Evolutionary conservation across 2,329 filamentous ascomycete species (phyloP), one percentile per base, ranked within the genome.

Genomic region (Xylariaceae sp.): DNA sequence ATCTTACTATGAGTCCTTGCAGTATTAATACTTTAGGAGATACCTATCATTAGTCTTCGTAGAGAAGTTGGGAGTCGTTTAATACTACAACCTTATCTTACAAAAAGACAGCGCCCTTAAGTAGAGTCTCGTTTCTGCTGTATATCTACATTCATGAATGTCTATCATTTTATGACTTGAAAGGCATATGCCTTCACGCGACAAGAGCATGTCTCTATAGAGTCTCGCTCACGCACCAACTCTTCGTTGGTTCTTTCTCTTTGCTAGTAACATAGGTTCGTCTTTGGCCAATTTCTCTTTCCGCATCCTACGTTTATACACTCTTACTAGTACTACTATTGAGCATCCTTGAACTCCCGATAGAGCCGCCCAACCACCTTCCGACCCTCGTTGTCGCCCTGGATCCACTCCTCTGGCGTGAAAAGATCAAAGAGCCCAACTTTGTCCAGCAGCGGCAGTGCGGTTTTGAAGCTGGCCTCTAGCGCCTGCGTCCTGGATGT

Each of bases 391-490:
- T 67, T 68, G 24, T 59, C 37, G 2, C 62, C 64, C 8, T 49
- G 50, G 11, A 67, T 60, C 61, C 64, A 64, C 20, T 69, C 64
- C 40, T 64, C 61, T 2, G 67, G 62, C 9, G 51, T 44, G 48
- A 68, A 67, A 18, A 67, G 50, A 7, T 61, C 64, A 41, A 68
- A 66, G 42, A 68, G 53, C 15, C 66, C 65, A 8, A 66, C 56
- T 18, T 46, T 57, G 23, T 65, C 57, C 9, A 67, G 52, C 7
- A 69, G 52, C 13, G 62, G 65, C 7, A 68, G 48, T 2, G 61
- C 44, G 1, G 55, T 49, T 42, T 52, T 53, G 50, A 67, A 65
- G n/a, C 59, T 54, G 7, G 58, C 44, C 46, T 60, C 56, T 2
- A 65, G 48, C 27, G 39, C 50, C 10, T 50, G 37, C 30, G 50